Evolutionary conservation across 164 flowering plant genomes (phyloP).

Genomic region (Aristolochia fimbriata): DNA sequence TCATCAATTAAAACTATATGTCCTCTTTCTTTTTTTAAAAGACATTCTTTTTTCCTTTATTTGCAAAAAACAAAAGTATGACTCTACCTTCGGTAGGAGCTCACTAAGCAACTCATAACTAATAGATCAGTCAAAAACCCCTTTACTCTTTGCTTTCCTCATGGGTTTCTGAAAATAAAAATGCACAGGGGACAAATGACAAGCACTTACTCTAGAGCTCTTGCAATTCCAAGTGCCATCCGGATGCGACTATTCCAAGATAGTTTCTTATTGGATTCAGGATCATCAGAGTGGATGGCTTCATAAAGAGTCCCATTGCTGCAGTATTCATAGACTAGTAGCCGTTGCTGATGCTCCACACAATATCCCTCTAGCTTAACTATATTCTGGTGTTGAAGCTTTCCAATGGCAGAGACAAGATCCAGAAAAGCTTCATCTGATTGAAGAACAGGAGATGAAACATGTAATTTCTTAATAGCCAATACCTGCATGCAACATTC

Average conservation of each 20-base stretch:
- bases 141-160: too few species aligned
- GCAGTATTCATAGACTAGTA: conserved; percentile 79
- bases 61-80: too few species aligned
- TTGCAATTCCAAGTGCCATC: conserved; percentile 94
- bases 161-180: too few species aligned
- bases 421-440: conserved; percentile 70
- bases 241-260: conserved; percentile 78
- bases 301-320: conserved; percentile 73
- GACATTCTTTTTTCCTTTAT: too few species aligned
- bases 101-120: too few species aligned
- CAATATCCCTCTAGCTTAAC: conserved; percentile 92
- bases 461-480: conserved; percentile 75
- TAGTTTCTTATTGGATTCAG: conserved; percentile 44
- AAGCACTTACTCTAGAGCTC: conserved; percentile 76
- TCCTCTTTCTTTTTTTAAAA: too few species aligned
- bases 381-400: conserved; percentile 72
- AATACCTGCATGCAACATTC: conserved; percentile 37
- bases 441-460: conserved; percentile 34
- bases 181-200: too few species aligned
- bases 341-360: conserved; percentile 73
- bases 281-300: conserved; percentile 61
- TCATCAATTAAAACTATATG: too few species aligned
- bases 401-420: conserved; percentile 60
- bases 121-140: too few species aligned
- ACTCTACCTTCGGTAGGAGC: too few species aligned